phyloP scores from a whole-genome alignment of 208 protist genomes.

The Entamoeba dispar region DNA sequence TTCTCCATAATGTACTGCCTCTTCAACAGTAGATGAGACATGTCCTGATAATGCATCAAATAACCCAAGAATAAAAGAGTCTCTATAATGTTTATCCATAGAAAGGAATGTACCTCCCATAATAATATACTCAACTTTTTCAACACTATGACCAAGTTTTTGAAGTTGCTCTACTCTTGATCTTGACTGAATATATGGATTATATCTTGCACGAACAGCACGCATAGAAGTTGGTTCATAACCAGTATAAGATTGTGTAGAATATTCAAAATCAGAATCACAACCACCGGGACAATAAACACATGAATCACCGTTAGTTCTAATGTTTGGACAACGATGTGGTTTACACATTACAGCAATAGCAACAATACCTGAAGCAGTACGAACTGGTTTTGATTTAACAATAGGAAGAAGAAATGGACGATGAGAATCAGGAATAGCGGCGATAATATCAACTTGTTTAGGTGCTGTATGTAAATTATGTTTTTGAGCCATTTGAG shows the following conservation, averaged over 20 bases:
- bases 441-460: constrained; percentile 52
- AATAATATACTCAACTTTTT: constrained; percentile 89
- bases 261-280: constrained; percentile 75
- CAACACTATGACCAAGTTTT: constrained; percentile 46
- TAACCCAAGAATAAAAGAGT: constrained; percentile 60
- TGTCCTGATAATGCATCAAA: constrained; percentile 59
- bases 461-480: constrained; percentile 32
- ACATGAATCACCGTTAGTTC: constrained; percentile 60
- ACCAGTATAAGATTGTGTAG: constrained; percentile 52
- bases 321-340: constrained; percentile 67
- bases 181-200: constrained; percentile 56
- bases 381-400: constrained; percentile 59
- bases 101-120: constrained; percentile 97
- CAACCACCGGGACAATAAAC: constrained; percentile 69
- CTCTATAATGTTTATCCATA: constrained; percentile 66
- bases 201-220: constrained; percentile 65
- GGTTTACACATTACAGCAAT: constrained; percentile 81
- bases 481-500: neutral
- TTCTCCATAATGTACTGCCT: constrained; percentile 67
- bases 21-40: constrained; percentile 41
- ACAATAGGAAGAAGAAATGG: constrained; percentile 45
- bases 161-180: constrained; percentile 60
- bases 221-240: constrained; percentile 75
- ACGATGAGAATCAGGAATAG: constrained; percentile 39
- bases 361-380: constrained; percentile 60